Evolutionary conservation across 2,329 filamentous ascomycete species (phyloP).

Genomic region (Paraphoma chrysanthemicola): DNA sequence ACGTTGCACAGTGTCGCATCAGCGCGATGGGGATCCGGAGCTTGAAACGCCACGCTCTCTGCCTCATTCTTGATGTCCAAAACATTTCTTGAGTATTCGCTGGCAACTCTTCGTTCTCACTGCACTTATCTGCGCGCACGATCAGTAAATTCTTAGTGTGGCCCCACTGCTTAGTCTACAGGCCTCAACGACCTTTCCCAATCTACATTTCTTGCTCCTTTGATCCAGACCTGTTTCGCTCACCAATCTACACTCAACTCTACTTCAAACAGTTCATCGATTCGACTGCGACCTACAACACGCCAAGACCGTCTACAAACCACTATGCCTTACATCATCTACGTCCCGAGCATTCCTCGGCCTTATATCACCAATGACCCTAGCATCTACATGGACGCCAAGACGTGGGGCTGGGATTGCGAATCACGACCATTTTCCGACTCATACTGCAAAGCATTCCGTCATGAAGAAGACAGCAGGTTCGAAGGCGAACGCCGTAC

Average conservation of each 20-base stretch:
- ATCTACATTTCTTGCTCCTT: too few species aligned
- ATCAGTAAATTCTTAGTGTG: too few species aligned
- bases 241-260: neutral
- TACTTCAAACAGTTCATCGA: neutral
- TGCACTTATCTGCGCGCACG: too few species aligned
- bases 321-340: constrained; percentile 31
- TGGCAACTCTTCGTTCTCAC: too few species aligned
- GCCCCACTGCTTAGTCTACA: too few species aligned
- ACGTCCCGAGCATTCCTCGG: constrained; percentile 15
- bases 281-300: too few species aligned
- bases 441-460: constrained; percentile 17
- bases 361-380: constrained; percentile 28
- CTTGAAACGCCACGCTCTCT: neutral
- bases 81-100: neutral
- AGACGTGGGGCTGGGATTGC: constrained; percentile 19
- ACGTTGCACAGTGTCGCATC: constrained; percentile 1
- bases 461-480: constrained; percentile 17
- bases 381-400: constrained; percentile 25
- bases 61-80: neutral
- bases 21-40: neutral
- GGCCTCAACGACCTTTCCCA: too few species aligned
- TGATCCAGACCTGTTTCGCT: too few species aligned
- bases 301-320: too few species aligned
- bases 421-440: constrained; percentile 25
- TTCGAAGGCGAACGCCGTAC: constrained; percentile 17